Evolutionary conservation across 768 basidiomycete species (phyloP), one percentile per base, ranked within the genome.

Genomic region (Amanita muscaria): DNA sequence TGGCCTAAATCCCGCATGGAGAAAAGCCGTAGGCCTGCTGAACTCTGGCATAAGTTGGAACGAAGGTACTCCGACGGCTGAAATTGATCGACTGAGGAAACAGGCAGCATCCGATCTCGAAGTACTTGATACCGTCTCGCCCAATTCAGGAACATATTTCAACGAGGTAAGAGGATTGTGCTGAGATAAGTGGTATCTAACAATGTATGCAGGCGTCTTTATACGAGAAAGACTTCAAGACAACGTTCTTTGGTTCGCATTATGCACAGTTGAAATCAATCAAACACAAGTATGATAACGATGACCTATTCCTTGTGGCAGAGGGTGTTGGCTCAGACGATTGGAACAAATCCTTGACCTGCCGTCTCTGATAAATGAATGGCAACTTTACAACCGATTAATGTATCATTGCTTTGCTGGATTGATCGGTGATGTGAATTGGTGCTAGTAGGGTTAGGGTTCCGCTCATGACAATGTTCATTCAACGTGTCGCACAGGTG

Each of bases 251-350:
- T 51, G 74, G 74, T 0, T 47, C 59, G 1, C 69, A 76, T 47
- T 72, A 73, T 34, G 11, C 52, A 3, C 55, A 44, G 19, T 52
- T 75, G 25, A 64, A 62, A 49, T 49, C 44, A 0, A 70, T 77
- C 55, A 76, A 77, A 51, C 31, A 40, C 4, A 62, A 53, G 47
- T 72, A 73, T 44, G 76, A 79, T 53, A 68, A 71, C 0, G 46
- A 55, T 4, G 60, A 53, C 23, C 42, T 77, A 7, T 77, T 77
- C 51, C 53, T 76, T 4, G 69, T 76, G 12, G 47, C 54, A 0
- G 56, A 61, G 16, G 76, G 75, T 1, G 71, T 78, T 2, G 74
- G 72, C 0, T 71, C 72, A 4, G 72, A 76, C 14, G 62, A 70
- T 3, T 77, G 73, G 73, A 70, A 75, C 47, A 40, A 32, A 19